Evolutionary conservation across 306 rosid species (phyloP), one percentile per base, ranked within the genome.

Genomic region (Casuarina cunninghamiana): DNA sequence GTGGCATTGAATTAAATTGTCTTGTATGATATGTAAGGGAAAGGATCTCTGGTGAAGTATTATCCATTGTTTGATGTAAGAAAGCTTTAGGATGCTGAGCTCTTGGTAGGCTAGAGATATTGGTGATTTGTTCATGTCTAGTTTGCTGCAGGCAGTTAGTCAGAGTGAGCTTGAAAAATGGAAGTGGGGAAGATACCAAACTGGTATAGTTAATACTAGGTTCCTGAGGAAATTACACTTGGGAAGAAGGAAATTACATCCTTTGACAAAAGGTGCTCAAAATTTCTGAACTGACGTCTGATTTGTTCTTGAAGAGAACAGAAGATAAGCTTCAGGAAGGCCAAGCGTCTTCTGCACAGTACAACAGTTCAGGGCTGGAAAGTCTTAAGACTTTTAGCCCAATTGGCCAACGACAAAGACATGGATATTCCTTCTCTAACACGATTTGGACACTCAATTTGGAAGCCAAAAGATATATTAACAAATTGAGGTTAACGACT

Each of bases 1-100:
- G 61, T 81, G 65, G 53, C 5, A 21, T 35, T 6, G 13, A 58
- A 53, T 83, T 69, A 75, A 9, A 6, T 69, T 69, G 61, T 57
- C 39, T 2, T 21, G 26, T 26, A 9, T 57, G 12, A 8, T n/a
- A 6, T 57, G 4, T 70, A 5, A 6, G 74, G 19, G 41, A 71
- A 26, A 19, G 50, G 26, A 51, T 72, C 6, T 54, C 49, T 66
- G 51, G 9, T 57, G 63, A 9, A 21, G 35, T 57, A 8, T 21
- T 57, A 21, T 58, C 13, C 10, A 58, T 54, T 5, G 32, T 54
- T 54, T 54, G 32, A 7, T 6, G 42, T 78, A 19, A 74, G 5
- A 75, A 53, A n/a, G 51, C 61, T 45, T 26, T 48, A 57, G 48
- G 44, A 48, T 39, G 63, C 11, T 53, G 15, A 48, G 16, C 46